Conservation (phyloP, 371 early-diverging fungal genomes). For the Catenaria anguillulae region DNA sequence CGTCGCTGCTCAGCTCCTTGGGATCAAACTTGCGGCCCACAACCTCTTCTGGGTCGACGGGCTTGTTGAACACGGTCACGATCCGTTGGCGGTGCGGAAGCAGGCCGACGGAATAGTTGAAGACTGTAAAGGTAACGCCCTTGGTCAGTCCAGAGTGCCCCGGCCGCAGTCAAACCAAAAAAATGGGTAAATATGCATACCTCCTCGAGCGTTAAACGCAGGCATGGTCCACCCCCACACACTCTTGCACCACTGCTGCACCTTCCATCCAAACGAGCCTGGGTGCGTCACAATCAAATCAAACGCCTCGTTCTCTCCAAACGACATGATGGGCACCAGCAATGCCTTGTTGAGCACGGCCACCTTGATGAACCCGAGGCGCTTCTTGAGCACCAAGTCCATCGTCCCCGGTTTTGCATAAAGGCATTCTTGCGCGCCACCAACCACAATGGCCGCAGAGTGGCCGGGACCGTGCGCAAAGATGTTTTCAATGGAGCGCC, state of each 20-base stretch:
- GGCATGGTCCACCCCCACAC: slow-evolving; percentile 51
- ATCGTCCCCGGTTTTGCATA: slow-evolving; percentile 43
- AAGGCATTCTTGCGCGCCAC: slow-evolving; percentile 63
- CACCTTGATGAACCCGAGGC: slow-evolving; percentile 66
- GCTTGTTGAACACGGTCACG: slow-evolving; percentile 42
- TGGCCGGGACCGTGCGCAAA: slow-evolving; percentile 56
- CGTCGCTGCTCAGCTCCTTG: slow-evolving; percentile 25
- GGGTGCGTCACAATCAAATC: slow-evolving; percentile 37
- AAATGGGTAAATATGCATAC: background rate
- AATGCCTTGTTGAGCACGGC: slow-evolving; percentile 38
- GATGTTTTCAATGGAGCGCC: slow-evolving; percentile 52
- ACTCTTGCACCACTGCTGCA: slow-evolving; percentile 43
- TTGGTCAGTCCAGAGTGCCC: slow-evolving; percentile 18
- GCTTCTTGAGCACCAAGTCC: slow-evolving; percentile 48
- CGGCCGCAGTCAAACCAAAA: too few species aligned
- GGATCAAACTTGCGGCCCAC: slow-evolving; percentile 11
- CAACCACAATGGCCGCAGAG: slow-evolving; percentile 56
- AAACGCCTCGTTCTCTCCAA: slow-evolving; percentile 74
- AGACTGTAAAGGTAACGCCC: slow-evolving; percentile 37
- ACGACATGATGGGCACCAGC: slow-evolving; percentile 26
- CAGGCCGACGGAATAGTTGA: slow-evolving; percentile 43
- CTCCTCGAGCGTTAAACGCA: slow-evolving; percentile 32
- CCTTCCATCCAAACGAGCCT: slow-evolving; percentile 28
- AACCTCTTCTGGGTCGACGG: slow-evolving; percentile 36
- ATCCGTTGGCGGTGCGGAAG: slow-evolving; percentile 39